phyloP scores from a whole-genome alignment of 2,329 filamentous ascomycete species.

The Pseudogymnoascus sp. region DNA sequence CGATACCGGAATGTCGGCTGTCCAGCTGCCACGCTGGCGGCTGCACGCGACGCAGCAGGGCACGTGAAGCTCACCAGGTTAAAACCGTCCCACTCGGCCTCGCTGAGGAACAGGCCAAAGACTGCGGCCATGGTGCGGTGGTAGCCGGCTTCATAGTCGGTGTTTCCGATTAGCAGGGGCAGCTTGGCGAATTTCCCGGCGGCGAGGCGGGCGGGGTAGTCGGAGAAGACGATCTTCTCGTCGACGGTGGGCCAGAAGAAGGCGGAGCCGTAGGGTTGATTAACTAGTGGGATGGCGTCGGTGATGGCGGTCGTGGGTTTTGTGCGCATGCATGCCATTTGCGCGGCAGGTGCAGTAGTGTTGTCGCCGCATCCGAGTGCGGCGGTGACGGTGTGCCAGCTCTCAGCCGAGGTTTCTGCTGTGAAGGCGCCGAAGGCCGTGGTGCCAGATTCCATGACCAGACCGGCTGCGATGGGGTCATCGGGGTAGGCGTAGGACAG shows the following conservation, averaged over 20 bases:
- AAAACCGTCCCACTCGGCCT: background rate
- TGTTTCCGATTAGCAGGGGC: constrained; percentile 15
- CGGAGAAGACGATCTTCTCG: constrained; percentile 13
- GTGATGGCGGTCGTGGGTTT: constrained; percentile 10
- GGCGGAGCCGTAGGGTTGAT: background rate
- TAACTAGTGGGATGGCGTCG: constrained; percentile 9
- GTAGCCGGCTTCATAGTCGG: constrained; percentile 11
- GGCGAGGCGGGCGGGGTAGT: constrained; percentile 11
- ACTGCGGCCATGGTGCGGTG: background rate
- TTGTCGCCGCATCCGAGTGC: constrained; percentile 8
- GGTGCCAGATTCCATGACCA: constrained; percentile 20
- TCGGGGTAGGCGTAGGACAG: constrained; percentile 27
- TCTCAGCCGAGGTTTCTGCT: constrained; percentile 13
- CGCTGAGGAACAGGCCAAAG: background rate
- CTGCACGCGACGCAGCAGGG: constrained; percentile 25
- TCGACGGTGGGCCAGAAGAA: constrained; percentile 10
- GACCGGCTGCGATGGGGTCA: constrained; percentile 27
- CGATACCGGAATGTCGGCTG: constrained; percentile 34
- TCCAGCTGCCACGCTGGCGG: constrained; percentile 21
- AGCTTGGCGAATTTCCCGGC: constrained; percentile 10
- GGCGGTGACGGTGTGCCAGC: constrained; percentile 10
- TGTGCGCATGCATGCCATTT: constrained; percentile 12
- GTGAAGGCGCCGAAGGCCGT: background rate
- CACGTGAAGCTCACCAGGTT: constrained; percentile 29
- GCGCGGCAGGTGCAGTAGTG: constrained; percentile 10